Conservation (phyloP, 225 moss, liverwort and hornwort species). For the Pseudoscleropodium purum region DNA sequence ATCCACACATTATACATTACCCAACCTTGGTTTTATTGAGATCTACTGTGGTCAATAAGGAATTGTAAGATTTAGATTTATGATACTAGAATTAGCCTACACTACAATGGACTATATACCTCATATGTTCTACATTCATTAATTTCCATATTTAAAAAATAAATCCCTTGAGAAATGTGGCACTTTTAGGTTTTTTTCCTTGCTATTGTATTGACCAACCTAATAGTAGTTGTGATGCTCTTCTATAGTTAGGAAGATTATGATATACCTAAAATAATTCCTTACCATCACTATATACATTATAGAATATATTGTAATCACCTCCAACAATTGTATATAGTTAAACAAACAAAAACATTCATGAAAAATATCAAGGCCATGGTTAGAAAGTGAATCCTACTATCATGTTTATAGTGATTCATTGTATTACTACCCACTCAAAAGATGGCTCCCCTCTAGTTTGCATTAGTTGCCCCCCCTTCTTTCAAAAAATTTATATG, state of each 20-base stretch:
- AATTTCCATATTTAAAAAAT: background rate
- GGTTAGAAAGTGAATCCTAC: too few relatives aligned
- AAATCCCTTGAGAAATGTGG: accelerated
- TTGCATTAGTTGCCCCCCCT: too few relatives aligned
- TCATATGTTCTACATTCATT: background rate
- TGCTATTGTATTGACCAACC: background rate
- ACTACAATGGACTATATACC: background rate
- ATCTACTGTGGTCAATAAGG: background rate
- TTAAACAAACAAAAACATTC: background rate
- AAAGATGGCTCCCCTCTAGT: too few relatives aligned
- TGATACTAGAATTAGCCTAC: background rate
- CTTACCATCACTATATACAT: background rate
- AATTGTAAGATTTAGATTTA: background rate
- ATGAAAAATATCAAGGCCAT: accelerated
- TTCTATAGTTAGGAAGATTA: background rate
- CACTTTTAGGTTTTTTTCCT: too few relatives aligned
- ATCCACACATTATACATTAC: background rate
- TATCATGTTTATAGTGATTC: background rate
- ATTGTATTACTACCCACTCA: too few relatives aligned
- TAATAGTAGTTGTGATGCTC: too few relatives aligned
- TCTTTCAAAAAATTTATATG: too few relatives aligned
- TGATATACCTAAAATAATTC: background rate
- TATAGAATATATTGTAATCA: background rate
- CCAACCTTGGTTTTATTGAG: accelerated
- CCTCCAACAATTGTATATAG: background rate